Evolutionary conservation across 1,284 basidiomycete genomes (phyloP), one percentile per base, ranked within the genome.

Genomic region (Ustilago tritici): DNA sequence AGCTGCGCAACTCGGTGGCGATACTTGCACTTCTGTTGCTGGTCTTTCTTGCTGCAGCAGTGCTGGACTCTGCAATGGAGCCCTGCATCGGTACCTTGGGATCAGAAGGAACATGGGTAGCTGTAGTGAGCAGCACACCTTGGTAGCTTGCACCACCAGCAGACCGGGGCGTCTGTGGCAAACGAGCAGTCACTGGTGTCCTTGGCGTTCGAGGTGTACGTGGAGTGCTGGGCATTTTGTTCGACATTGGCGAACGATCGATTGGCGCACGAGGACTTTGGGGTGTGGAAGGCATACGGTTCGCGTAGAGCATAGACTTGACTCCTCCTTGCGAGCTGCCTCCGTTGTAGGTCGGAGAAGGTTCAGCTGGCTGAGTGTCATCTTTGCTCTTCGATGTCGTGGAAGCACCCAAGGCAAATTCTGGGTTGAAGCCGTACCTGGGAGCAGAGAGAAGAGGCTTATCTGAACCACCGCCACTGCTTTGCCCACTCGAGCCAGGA

Each of bases 111-210:
- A 46, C 46, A 9, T 60, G 63, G 1, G 71, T 74, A 53, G 65
- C 47, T 15, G 71, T 74, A 38, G 71, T 69, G 23, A 74, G 62
- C 2, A 74, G 56, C 3, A 69, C 52, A 52, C 71, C 71, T n/a
- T 60, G 71, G 31, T 69, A 69, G 8, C 62, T 38, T 31, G 31
- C 52, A 8, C 43, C n/a, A n/a, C 61, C 49, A 2, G 55, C 56
- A 9, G 56, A 61, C n/a, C 36, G 34, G 5, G 65, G 60, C 3
- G 65, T 55, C 55, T 50, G 40, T 19, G 70, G 60, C 9, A 66
- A 41, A 19, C 58, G 63, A 17, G 58, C 50, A 41, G 56, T 64
- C 35, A 69, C 53, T 0, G 69, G 63, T 6, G 61, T 64, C 9
- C 34, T 14, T 1, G 61, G 54, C 17, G 62, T 61, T 17, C 32